Evolutionary conservation across 1,284 basidiomycete species (phyloP).

Genomic region (Phellinidium pouzarii): DNA sequence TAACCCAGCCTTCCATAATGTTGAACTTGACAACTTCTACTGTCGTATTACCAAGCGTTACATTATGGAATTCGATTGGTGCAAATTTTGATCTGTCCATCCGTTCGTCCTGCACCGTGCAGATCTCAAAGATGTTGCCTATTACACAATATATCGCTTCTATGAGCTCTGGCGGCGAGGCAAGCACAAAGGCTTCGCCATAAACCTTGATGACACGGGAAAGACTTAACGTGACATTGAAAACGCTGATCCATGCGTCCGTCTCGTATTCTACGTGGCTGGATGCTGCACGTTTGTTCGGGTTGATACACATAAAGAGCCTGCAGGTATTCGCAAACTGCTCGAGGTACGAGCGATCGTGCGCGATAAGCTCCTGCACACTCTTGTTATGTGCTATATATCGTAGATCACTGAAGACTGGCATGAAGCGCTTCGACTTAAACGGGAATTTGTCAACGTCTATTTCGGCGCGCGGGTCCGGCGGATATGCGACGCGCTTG

Average conservation of each 20-base stretch:
- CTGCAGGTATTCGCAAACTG: constrained; percentile 64
- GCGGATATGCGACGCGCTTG: constrained; percentile 56
- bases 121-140: constrained; percentile 68
- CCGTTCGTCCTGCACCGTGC: constrained; percentile 55
- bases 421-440: constrained; percentile 90
- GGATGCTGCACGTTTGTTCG: constrained; percentile 75
- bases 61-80: constrained; percentile 53
- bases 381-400: constrained; percentile 71
- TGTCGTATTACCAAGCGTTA: constrained; percentile 53
- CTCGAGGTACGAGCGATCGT: constrained; percentile 52
- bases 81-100: constrained; percentile 62
- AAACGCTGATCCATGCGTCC: constrained; percentile 90
- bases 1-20: constrained; percentile 76
- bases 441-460: constrained; percentile 82
- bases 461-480: constrained; percentile 39
- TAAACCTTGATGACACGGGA: constrained; percentile 84
- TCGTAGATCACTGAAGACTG: constrained; percentile 80
- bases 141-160: constrained; percentile 65
- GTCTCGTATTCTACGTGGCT: constrained; percentile 91
- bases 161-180: constrained; percentile 54
- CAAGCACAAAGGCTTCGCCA: constrained; percentile 70
- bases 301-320: constrained; percentile 87
- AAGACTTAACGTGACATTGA: constrained; percentile 85
- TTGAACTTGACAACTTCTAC: constrained; percentile 71
- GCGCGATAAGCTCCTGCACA: constrained; percentile 71